These are phyloP conservation scores for Knufia fluminis DNA, from an alignment of 2,329 filamentous ascomycete genomes.

Conservation along the genomic window DNA sequence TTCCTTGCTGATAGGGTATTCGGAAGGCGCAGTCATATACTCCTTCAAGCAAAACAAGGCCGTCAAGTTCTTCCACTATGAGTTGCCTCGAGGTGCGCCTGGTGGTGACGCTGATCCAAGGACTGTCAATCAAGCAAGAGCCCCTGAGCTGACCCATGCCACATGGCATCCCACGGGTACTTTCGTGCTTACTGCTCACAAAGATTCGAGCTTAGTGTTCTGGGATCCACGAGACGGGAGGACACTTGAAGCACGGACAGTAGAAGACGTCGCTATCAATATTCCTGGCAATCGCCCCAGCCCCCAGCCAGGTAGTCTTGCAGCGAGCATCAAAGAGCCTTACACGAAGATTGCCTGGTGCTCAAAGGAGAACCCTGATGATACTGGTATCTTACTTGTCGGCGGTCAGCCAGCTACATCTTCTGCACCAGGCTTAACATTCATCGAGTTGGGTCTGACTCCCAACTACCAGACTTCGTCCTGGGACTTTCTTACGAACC, in stretches of 20 bases:
- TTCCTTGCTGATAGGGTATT: constrained; percentile 82
- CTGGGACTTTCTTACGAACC: constrained; percentile 71
- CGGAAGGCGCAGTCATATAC: constrained; percentile 77
- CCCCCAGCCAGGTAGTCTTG: constrained; percentile 29
- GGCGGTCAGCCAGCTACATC: constrained; percentile 65
- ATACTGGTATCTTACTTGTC: constrained; percentile 78
- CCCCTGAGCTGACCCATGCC: constrained; percentile 69
- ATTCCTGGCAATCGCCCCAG: constrained; percentile 45
- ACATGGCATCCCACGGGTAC: constrained; percentile 93
- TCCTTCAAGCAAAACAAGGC: constrained; percentile 87
- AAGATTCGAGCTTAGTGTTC: constrained; percentile 84
- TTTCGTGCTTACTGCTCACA: constrained; percentile 76
- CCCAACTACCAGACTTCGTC: constrained; percentile 85
- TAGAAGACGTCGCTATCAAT: constrained; percentile 66
- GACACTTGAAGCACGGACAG: constrained; percentile 70
- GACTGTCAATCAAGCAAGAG: constrained; percentile 47
- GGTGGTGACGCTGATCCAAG: constrained; percentile 62
- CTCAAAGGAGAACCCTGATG: constrained; percentile 85
- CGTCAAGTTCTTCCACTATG: constrained; percentile 72
- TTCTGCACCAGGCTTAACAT: constrained; percentile 67
- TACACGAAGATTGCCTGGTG: constrained; percentile 82
- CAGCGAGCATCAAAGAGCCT: constrained; percentile 54
- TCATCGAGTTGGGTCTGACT: constrained; percentile 80
- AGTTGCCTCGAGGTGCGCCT: constrained; percentile 68
- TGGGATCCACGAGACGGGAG: constrained; percentile 90